A percentile compares a stretch with the other conserved stretches of the same genome.
Evolutionary conservation across 2,329 filamentous ascomycete species (phyloP).

Genomic region (Verruconis gallopava): DNA sequence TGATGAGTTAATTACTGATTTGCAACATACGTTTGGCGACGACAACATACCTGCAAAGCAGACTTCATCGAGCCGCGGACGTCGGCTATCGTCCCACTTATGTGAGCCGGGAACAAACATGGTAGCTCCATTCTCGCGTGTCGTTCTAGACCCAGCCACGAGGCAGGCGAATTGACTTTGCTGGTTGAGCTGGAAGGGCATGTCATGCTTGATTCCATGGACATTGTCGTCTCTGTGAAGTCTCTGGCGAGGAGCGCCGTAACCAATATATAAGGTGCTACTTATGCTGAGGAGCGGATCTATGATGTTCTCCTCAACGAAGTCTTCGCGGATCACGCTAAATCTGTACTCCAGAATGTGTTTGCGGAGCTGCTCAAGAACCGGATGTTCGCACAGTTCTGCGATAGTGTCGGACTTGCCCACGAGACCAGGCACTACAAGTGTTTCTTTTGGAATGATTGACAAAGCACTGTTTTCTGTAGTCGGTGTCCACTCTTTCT

Average conservation of each 20-base stretch:
- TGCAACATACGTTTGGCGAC: too few relatives aligned
- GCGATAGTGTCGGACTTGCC: conserved; percentile 20
- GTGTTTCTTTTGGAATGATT: conserved; percentile 18
- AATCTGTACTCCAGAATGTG: conserved; percentile 17
- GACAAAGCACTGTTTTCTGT: conserved; percentile 12
- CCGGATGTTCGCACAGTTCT: conserved; percentile 15
- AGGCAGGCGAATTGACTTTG: conserved; percentile 18
- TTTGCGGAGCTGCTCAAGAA: conserved; percentile 17
- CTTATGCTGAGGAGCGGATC: conserved; percentile 18
- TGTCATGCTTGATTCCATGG: conserved; percentile 16
- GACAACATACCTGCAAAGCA: conserved; percentile 14
- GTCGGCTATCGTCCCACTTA: conserved; percentile 19
- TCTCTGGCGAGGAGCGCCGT: conserved; percentile 19
- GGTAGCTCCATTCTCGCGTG: conserved; percentile 21
- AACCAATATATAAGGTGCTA: conserved; percentile 19
- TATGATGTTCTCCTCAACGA: conserved; percentile 11
- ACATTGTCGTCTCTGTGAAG: conserved; percentile 23
- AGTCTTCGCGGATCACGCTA: conserved; percentile 15
- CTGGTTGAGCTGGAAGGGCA: background rate
- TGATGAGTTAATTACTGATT: too few relatives aligned
- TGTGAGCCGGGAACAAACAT: conserved; percentile 23
- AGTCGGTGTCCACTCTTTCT: conserved; percentile 6
- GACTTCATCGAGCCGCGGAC: conserved; percentile 19
- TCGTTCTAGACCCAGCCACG: conserved; percentile 19
- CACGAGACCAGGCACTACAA: conserved; percentile 18